These are phyloP conservation scores for Lepiota subincarnata DNA, from an alignment of 768 basidiomycete species.

Conservation along the genomic window DNA sequence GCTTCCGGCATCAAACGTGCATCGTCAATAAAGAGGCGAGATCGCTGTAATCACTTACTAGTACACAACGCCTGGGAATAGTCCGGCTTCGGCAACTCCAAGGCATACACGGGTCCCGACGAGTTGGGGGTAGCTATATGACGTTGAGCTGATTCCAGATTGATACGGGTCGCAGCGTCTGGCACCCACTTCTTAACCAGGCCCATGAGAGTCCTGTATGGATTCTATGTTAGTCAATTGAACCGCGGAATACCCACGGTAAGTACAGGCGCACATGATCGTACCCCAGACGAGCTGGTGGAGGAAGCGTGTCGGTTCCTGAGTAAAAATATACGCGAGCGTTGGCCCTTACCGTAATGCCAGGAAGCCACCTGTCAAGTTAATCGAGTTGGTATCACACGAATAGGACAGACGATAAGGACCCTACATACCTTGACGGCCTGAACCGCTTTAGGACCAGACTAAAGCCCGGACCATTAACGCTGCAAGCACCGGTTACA, in stretches of 20 bases:
- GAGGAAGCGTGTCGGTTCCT: conserved; percentile 2
- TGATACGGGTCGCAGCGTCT: background rate
- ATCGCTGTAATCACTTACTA: conserved; percentile 41
- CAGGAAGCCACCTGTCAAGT: conserved; percentile 53
- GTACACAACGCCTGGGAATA: conserved; percentile 72
- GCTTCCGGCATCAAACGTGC: conserved; percentile 23
- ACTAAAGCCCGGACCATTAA: conserved; percentile 20
- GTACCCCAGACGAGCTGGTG: conserved; percentile 60
- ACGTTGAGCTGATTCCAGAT: background rate
- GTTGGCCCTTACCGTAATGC: conserved; percentile 45
- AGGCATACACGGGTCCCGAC: conserved; percentile 55
- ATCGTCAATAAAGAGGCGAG: background rate
- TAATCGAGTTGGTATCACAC: background rate
- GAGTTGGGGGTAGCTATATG: conserved; percentile 53
- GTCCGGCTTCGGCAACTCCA: conserved; percentile 64
- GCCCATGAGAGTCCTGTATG: conserved; percentile 56
- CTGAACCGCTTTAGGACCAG: conserved; percentile 59
- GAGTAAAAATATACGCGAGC: conserved; percentile 14
- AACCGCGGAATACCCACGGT: background rate
- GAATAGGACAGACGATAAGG: background rate
- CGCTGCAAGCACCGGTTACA: background rate
- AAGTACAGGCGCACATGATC: conserved; percentile 42
- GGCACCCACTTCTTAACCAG: conserved; percentile 55
- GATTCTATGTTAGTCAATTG: background rate
- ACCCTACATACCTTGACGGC: conserved; percentile 49